Percentiles rank a stretch among this genome's conserved stretches.
These are phyloP conservation scores for Histomonas meleagridis DNA, from an alignment of 208 protist genomes.

Conservation along the genomic window DNA sequence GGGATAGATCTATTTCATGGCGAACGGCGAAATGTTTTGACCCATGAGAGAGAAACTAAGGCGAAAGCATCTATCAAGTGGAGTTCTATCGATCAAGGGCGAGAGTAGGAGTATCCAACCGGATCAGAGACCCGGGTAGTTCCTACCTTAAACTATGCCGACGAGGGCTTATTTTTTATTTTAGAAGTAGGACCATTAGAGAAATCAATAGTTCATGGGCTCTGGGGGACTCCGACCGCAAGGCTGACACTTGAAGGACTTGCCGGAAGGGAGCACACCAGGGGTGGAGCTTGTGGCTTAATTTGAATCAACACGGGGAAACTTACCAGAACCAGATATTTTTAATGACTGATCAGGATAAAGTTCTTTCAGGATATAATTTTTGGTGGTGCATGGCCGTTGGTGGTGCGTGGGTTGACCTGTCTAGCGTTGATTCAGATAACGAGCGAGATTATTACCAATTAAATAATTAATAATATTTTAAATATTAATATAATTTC, in stretches of 20 bases:
- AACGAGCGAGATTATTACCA: slow-evolving; percentile 63
- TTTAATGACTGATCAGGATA: slow-evolving; percentile 62
- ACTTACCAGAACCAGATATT: slow-evolving; percentile 67
- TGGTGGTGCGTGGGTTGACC: slow-evolving; percentile 4
- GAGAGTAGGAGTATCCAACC: slow-evolving; percentile 67
- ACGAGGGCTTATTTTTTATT: slow-evolving; percentile 54
- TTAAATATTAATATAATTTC: slow-evolving; percentile 49
- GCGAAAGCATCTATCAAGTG: slow-evolving; percentile 65
- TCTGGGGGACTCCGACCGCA: slow-evolving; percentile 66
- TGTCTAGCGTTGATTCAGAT: not conserved
- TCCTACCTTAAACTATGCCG: slow-evolving; percentile 65
- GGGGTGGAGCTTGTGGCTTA: slow-evolving; percentile 65
- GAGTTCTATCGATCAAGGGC: slow-evolving; percentile 65
- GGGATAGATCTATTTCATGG: slow-evolving; percentile 58
- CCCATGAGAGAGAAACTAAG: slow-evolving; percentile 59
- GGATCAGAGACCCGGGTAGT: slow-evolving; percentile 67
- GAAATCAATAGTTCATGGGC: slow-evolving; percentile 64
- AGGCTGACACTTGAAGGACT: slow-evolving; percentile 71
- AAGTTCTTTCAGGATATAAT: not conserved
- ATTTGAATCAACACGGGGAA: slow-evolving; percentile 67
- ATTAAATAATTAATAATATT: slow-evolving; percentile 56
- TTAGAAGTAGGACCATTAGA: slow-evolving; percentile 46
- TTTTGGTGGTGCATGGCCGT: slow-evolving; percentile 3
- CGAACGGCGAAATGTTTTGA: slow-evolving; percentile 67
- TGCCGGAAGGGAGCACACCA: slow-evolving; percentile 67